Percentiles rank a stretch among this genome's conserved stretches.
Evolutionary conservation across 164 flowering plant species (phyloP).

Genomic region (Annona cherimola): DNA sequence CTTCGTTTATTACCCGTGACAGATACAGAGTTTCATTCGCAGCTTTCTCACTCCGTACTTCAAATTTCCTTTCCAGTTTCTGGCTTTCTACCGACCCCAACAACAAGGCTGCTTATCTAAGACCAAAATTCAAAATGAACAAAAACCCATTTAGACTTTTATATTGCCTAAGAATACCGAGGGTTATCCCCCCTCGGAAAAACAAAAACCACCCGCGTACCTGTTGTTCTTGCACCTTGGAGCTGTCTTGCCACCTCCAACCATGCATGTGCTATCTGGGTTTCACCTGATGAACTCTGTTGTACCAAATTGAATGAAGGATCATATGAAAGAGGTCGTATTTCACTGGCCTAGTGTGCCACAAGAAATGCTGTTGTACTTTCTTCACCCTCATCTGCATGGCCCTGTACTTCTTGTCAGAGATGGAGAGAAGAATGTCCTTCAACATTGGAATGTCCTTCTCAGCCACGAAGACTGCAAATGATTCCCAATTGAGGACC

Average conservation of each 20-base stretch:
- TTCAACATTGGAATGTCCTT: conserved; percentile 11
- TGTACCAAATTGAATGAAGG: conserved; percentile 13
- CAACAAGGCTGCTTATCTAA: too few relatives aligned
- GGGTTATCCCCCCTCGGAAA: neutral
- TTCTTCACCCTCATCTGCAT: conserved; percentile 11
- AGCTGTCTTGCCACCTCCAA: neutral
- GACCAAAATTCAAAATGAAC: too few relatives aligned
- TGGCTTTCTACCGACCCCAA: neutral
- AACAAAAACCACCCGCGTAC: neutral
- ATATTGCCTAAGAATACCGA: too few relatives aligned
- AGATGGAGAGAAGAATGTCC: conserved; percentile 10
- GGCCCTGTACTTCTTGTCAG: conserved; percentile 4
- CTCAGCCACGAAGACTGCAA: conserved; percentile 6
- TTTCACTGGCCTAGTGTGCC: conserved; percentile 3
- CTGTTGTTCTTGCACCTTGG: neutral
- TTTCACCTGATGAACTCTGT: conserved; percentile 6
- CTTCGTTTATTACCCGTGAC: neutral
- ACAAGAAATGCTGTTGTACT: conserved; percentile 10
- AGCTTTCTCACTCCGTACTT: too few relatives aligned
- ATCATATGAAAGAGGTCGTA: conserved; percentile 12
- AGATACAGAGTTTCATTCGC: too few relatives aligned
- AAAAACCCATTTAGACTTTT: neutral
- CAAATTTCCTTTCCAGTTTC: neutral
- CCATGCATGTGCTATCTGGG: neutral
- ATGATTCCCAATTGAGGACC: conserved; percentile 9